Evolutionary conservation across 805 yeast species (phyloP), one percentile per base, ranked within the genome.

Genomic region (Hanseniaspora taiwanica): DNA sequence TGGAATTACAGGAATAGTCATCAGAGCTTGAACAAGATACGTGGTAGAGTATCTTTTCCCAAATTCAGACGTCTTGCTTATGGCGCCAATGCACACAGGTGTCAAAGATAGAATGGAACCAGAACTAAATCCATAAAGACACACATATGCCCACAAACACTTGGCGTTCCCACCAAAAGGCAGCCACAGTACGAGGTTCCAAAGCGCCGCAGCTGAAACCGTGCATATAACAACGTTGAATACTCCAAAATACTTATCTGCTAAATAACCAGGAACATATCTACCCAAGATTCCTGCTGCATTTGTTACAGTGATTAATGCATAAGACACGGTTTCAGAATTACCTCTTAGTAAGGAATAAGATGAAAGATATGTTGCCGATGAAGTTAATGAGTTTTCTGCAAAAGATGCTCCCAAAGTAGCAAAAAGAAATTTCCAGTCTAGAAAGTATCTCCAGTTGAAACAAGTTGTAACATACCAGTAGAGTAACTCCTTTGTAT

Each of bases 21-120:
- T 65, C 45, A 71, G 63, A 2, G 79, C 65, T 4, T 70, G 74
- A 48, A 72, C 56, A 33, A 72, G 65, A 51, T 74, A 75, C 52
- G 72, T 65, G 2, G 73, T 65, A 2, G 74, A 69, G 49, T 69
- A 69, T 20, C 71, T 62, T 46, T 65, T 63, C 12, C 75, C 76
- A 49, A 68, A 69, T 41, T 60, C 64, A 27, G 66, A 68, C 1
- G 66, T 64, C 36, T 67, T 65, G 23, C 75, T 69, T 27, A 74
- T 70, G 32, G 68, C 70, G 0, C 74, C 75, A 36, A 69, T 59
- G 44, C 74, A 68, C 2, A 68, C 72, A 2, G 78, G 78, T 12
- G 71, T 63, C 27, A 72, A 50, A 5, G 76, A 63, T 37, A 72
- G 58, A 6, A 71, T 68, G 2, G 76, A 64, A 3, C 75, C 68